A percentile compares a stretch with the other conserved stretches of the same genome.
Evolutionary conservation across 2,329 filamentous ascomycete genomes (phyloP).

Genomic region (Aphanocladium album): DNA sequence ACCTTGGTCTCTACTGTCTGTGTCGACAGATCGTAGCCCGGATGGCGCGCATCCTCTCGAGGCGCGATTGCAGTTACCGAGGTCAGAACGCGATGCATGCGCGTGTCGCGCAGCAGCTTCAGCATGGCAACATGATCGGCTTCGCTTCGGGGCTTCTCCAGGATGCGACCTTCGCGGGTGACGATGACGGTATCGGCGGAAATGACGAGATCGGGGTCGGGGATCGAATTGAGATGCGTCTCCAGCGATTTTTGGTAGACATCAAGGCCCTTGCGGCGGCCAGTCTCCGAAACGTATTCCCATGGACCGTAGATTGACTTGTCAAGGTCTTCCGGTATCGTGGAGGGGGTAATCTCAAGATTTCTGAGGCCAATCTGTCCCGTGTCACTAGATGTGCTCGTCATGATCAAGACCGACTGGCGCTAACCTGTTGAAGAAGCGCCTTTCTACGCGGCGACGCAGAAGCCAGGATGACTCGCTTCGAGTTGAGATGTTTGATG

Average conservation of each 20-base stretch:
- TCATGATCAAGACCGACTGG: conserved; percentile 2
- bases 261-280: conserved; percentile 73
- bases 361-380: conserved; percentile 69
- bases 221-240: conserved; percentile 37
- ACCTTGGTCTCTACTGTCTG: conserved; percentile 89
- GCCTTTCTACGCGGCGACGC: conserved; percentile 79
- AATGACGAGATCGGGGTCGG: conserved; percentile 78
- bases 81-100: conserved; percentile 77
- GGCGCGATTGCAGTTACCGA: conserved; percentile 81
- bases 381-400: background rate
- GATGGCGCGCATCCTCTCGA: conserved; percentile 70
- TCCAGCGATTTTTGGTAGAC: conserved; percentile 53
- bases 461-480: conserved; percentile 84
- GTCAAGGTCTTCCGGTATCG: conserved; percentile 77
- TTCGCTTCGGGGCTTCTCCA: conserved; percentile 86
- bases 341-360: conserved; percentile 79
- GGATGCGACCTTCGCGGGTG: conserved; percentile 65
- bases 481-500: conserved; percentile 67
- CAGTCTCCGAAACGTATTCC: conserved; percentile 88
- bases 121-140: conserved; percentile 81
- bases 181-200: conserved; percentile 90
- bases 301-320: conserved; percentile 70
- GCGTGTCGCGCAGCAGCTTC: conserved; percentile 70
- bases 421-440: conserved; percentile 64
- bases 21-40: conserved; percentile 77